Conservation (phyloP, 805 yeast species). For the Allodekkera sacchari region DNA sequence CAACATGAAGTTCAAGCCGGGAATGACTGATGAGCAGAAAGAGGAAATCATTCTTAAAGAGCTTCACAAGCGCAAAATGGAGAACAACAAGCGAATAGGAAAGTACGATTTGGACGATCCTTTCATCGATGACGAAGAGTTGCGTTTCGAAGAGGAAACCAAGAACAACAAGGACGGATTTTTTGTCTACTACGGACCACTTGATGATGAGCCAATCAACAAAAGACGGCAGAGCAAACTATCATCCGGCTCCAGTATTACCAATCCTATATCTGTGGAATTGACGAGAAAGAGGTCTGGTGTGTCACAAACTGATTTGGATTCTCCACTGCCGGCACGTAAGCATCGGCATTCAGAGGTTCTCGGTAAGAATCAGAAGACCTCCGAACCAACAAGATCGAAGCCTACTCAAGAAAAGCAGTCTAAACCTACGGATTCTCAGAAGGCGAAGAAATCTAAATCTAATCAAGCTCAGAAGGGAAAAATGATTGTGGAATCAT, state of each 20-base stretch:
- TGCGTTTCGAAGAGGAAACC: constrained; percentile 87
- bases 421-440: too few relatives aligned
- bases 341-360: too few relatives aligned
- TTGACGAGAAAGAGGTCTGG: neutral
- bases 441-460: too few relatives aligned
- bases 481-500: neutral
- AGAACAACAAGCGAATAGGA: constrained; percentile 67
- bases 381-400: too few relatives aligned
- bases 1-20: constrained; percentile 22
- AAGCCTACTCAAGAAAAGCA: too few relatives aligned
- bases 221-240: constrained; percentile 19
- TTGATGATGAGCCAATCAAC: too few relatives aligned
- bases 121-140: constrained; percentile 90
- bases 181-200: constrained; percentile 90
- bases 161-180: constrained; percentile 92
- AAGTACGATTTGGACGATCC: constrained; percentile 92
- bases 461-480: too few relatives aligned
- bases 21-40: constrained; percentile 26
- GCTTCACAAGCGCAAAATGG: constrained; percentile 32
- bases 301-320: neutral
- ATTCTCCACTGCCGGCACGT: too few relatives aligned
- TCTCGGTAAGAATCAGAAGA: too few relatives aligned
- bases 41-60: constrained; percentile 23
- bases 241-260: neutral
- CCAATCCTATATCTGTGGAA: neutral